A percentile compares a stretch with the other conserved stretches of the same genome.
phyloP scores from a whole-genome alignment of 2,329 filamentous ascomycete species.

The Xylaria sp. region DNA sequence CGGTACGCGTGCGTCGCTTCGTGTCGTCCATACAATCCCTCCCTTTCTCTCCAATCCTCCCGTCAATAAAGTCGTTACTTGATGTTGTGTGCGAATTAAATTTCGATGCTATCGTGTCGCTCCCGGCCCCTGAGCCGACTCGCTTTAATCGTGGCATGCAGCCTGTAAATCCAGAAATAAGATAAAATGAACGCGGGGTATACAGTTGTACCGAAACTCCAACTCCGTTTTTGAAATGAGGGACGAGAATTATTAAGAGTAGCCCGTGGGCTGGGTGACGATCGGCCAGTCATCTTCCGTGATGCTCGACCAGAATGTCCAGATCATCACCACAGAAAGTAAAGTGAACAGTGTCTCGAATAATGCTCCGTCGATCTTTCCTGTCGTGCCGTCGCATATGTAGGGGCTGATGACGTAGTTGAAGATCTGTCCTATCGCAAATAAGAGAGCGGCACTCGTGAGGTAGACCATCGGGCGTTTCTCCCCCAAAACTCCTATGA shows the following conservation, averaged over 20 bases:
- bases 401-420: constrained; percentile 91
- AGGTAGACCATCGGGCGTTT: constrained; percentile 92
- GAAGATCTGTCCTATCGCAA: constrained; percentile 92
- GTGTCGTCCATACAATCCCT: constrained; percentile 27
- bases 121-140: constrained; percentile 10
- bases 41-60: constrained; percentile 16
- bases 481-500: constrained; percentile 85
- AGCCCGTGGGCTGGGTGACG: constrained; percentile 41
- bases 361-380: constrained; percentile 88
- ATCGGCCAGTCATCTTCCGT: constrained; percentile 97
- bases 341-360: constrained; percentile 95
- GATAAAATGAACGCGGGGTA: constrained; percentile 39
- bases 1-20: constrained; percentile 23
- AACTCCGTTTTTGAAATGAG: constrained; percentile 34
- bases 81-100: constrained; percentile 26
- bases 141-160: constrained; percentile 15
- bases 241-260: constrained; percentile 38
- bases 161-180: constrained; percentile 29
- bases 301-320: constrained; percentile 98
- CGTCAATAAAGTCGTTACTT: constrained; percentile 9
- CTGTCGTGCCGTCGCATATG: constrained; percentile 80
- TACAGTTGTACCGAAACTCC: constrained; percentile 38
- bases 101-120: constrained; percentile 20
- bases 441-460: constrained; percentile 71
- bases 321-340: constrained; percentile 78